These are phyloP conservation scores for Ophiostoma sp. DNA, from an alignment of 2,329 filamentous ascomycete species.

Conservation along the genomic window DNA sequence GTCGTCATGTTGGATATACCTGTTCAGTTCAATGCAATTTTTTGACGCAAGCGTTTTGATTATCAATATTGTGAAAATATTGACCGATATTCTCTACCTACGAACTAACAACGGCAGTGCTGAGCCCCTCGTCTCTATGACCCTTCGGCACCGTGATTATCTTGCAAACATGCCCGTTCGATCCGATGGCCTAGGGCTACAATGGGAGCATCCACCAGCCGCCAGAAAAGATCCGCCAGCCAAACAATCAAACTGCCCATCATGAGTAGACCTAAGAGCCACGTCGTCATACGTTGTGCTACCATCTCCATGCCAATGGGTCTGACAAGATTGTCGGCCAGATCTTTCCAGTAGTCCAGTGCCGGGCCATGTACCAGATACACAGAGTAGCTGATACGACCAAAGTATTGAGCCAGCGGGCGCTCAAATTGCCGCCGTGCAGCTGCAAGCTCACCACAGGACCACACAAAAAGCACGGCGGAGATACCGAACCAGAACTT, in stretches of 20 bases:
- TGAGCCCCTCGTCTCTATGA: too few species aligned
- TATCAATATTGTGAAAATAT: neutral
- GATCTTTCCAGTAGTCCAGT: conserved; percentile 38
- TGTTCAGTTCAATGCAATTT: neutral
- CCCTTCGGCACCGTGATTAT: neutral
- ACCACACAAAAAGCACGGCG: conserved; percentile 42
- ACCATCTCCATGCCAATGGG: conserved; percentile 36
- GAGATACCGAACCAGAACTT: conserved; percentile 43
- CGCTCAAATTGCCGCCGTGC: conserved; percentile 47
- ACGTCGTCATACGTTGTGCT: conserved; percentile 37
- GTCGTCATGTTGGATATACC: neutral
- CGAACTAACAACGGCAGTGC: neutral
- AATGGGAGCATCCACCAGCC: conserved; percentile 52
- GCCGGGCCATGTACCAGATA: conserved; percentile 60
- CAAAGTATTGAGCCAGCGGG: conserved; percentile 55
- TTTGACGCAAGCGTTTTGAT: neutral
- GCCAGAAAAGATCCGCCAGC: conserved; percentile 61
- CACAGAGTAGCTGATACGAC: conserved; percentile 57
- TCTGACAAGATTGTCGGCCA: neutral
- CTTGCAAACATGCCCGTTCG: conserved; percentile 33
- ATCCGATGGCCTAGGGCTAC: conserved; percentile 35
- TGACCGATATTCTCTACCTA: too few species aligned
- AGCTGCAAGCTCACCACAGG: conserved; percentile 40
- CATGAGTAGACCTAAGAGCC: conserved; percentile 43
- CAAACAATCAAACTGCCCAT: conserved; percentile 48